Conservation (phyloP, 495 filamentous ascomycete species). For the Sordaria brevicollis region DNA sequence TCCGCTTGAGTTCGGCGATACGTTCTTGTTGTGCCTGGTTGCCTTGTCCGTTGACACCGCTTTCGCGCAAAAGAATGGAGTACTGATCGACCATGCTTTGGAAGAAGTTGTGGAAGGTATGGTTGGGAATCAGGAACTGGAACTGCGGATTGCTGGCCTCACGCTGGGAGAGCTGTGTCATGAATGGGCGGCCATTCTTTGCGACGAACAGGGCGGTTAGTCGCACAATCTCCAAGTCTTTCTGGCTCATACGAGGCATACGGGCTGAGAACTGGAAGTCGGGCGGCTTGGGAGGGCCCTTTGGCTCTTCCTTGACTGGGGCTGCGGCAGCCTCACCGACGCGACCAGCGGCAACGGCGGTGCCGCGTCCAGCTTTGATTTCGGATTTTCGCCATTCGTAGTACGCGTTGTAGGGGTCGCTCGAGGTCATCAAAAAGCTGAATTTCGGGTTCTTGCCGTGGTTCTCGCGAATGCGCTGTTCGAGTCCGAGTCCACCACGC, state of each 20-base stretch:
- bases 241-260: conserved; percentile 94
- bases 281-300: conserved; percentile 78
- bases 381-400: conserved; percentile 85
- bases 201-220: conserved; percentile 86
- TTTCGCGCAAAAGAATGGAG: conserved; percentile 63
- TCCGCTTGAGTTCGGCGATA: conserved; percentile 63
- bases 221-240: conserved; percentile 87
- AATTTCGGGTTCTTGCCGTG: conserved; percentile 82
- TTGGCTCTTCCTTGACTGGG: conserved; percentile 49
- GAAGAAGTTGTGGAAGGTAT: conserved; percentile 93
- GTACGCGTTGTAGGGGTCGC: conserved; percentile 78
- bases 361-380: conserved; percentile 74
- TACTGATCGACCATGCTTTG: conserved; percentile 88
- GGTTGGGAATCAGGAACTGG: conserved; percentile 91
- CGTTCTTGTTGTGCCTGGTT: conserved; percentile 59
- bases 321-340: conserved; percentile 47
- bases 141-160: conserved; percentile 92
- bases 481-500: conserved; percentile 73
- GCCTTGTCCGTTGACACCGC: conserved; percentile 56
- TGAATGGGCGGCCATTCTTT: conserved; percentile 79
- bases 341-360: conserved; percentile 68
- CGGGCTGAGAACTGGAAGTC: conserved; percentile 90
- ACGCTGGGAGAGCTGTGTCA: conserved; percentile 77
- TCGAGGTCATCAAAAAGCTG: conserved; percentile 65
- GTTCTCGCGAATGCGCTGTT: conserved; percentile 82